A percentile compares a stretch with the other conserved stretches of the same genome.
Conservation (phyloP, 73 alveolate genomes). For the Halteria grandinella region DNA sequence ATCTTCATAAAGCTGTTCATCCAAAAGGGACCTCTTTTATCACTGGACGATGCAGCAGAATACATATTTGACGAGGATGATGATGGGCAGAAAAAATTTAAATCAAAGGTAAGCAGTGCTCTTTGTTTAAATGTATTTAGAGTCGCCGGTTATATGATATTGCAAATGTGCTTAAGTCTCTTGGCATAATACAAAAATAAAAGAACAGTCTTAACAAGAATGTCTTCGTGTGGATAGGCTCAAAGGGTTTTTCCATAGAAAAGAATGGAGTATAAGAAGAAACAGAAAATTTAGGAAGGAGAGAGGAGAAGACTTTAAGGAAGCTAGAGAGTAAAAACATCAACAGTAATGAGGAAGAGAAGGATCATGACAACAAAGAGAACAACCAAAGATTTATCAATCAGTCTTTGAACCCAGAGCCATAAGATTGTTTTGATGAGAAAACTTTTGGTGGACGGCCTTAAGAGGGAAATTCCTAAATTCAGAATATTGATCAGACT, state of each 20-base stretch:
- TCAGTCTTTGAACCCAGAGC: too few species aligned
- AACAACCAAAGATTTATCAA: too few species aligned
- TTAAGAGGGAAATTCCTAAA: too few species aligned
- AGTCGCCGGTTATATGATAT: conserved; percentile 32
- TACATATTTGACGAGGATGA: conserved; percentile 29
- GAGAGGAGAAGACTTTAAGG: too few species aligned
- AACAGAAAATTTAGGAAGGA: too few species aligned
- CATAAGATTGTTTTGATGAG: too few species aligned
- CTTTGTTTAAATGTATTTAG: not conserved
- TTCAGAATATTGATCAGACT: too few species aligned
- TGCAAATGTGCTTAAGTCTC: conserved; percentile 31
- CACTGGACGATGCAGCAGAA: conserved; percentile 43
- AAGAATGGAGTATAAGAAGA: too few species aligned
- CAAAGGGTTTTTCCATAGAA: conserved; percentile 35
- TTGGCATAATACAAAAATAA: conserved; percentile 29
- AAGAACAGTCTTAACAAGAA: conserved; percentile 12
- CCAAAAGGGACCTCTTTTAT: not conserved
- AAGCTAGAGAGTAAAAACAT: not conserved
- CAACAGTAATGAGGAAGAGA: not conserved
- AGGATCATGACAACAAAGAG: too few species aligned
- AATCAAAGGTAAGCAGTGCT: conserved; percentile 6
- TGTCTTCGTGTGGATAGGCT: conserved; percentile 31
- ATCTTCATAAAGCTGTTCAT: conserved; percentile 29
- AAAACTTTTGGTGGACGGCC: too few species aligned
- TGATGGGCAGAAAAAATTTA: conserved; percentile 13